phyloP scores from a whole-genome alignment of 352 stramenopile genomes.

The Globisporangium alternatum region DNA sequence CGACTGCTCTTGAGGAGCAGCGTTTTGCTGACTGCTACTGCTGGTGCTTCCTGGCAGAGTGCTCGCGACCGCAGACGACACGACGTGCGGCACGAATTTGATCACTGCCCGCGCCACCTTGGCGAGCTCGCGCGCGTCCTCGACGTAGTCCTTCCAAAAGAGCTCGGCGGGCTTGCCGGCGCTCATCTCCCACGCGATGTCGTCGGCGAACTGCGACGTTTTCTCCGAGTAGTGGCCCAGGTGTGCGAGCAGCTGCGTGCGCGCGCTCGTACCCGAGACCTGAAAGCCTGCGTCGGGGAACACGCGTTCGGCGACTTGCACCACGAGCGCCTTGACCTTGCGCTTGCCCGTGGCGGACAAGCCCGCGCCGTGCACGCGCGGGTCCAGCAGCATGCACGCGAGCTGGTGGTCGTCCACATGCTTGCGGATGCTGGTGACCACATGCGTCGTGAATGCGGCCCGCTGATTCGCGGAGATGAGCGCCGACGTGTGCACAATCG shows the following conservation, averaged over 20 bases:
- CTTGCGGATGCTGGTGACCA: slow-evolving; percentile 13
- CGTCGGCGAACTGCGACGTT: slow-evolving; percentile 34
- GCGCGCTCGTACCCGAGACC: slow-evolving; percentile 8
- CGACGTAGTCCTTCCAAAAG: slow-evolving; percentile 51
- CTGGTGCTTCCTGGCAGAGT: neutral
- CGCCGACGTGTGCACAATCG: slow-evolving; percentile 14
- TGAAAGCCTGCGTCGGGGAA: slow-evolving; percentile 21
- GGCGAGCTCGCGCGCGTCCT: slow-evolving; percentile 42
- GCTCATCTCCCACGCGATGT: slow-evolving; percentile 52
- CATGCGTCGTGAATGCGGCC: slow-evolving; percentile 9
- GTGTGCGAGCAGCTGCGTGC: slow-evolving; percentile 32
- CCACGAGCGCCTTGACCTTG: slow-evolving; percentile 43
- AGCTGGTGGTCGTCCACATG: slow-evolving; percentile 32
- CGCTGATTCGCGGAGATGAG: slow-evolving; percentile 20
- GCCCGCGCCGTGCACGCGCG: slow-evolving; percentile 35
- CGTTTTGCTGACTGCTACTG: neutral
- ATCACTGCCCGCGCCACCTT: slow-evolving; percentile 32
- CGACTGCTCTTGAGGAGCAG: neutral
- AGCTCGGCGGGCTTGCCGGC: slow-evolving; percentile 26
- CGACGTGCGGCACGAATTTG: slow-evolving; percentile 20
- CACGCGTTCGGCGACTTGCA: slow-evolving; percentile 29
- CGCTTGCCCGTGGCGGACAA: slow-evolving; percentile 39
- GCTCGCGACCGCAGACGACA: neutral
- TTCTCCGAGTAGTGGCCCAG: slow-evolving; percentile 37
- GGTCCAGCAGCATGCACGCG: slow-evolving; percentile 46